Conservation (phyloP, 202 grass and related monocot species). For the Carex arenaria region DNA sequence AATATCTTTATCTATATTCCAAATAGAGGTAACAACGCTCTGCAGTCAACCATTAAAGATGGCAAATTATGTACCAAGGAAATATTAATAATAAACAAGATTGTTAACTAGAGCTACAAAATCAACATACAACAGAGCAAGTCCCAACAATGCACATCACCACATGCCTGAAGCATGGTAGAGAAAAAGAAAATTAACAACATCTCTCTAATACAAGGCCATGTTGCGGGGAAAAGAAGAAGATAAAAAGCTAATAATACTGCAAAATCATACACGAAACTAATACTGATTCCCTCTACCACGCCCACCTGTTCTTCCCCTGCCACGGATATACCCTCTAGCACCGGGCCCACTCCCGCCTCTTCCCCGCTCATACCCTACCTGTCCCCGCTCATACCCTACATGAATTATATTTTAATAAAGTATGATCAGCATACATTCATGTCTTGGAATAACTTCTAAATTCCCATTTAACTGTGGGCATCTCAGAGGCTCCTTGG, state of each 20-base stretch:
- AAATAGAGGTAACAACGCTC: no score
- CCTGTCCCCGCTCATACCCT: conserved; percentile 52
- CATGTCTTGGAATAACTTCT: not conserved
- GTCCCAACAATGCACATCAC: conserved; percentile 15
- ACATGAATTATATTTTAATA: not conserved
- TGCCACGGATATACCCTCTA: conserved; percentile 47
- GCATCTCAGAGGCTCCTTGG: not conserved
- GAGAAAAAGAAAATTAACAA: not conserved
- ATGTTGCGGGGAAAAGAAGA: not conserved
- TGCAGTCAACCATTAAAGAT: not conserved
- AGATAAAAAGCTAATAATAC: not conserved
- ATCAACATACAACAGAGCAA: conserved; percentile 22
- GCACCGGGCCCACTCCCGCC: conserved; percentile 45
- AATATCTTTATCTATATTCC: no score
- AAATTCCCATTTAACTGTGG: not conserved
- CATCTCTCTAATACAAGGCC: conserved; percentile 22
- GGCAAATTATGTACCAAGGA: not conserved
- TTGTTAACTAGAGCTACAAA: conserved; percentile 26
- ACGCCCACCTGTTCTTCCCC: conserved; percentile 60
- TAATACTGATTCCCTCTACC: conserved; percentile 68
- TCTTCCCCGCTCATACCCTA: conserved; percentile 56
- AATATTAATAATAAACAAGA: conserved; percentile 5
- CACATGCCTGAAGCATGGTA: conserved; percentile 3
- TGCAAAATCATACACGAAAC: conserved; percentile 15
- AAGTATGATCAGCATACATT: not conserved